Evolutionary conservation across 2,329 filamentous ascomycete genomes (phyloP), one percentile per base, ranked within the genome.

Genomic region (Lachnellula suecica): DNA sequence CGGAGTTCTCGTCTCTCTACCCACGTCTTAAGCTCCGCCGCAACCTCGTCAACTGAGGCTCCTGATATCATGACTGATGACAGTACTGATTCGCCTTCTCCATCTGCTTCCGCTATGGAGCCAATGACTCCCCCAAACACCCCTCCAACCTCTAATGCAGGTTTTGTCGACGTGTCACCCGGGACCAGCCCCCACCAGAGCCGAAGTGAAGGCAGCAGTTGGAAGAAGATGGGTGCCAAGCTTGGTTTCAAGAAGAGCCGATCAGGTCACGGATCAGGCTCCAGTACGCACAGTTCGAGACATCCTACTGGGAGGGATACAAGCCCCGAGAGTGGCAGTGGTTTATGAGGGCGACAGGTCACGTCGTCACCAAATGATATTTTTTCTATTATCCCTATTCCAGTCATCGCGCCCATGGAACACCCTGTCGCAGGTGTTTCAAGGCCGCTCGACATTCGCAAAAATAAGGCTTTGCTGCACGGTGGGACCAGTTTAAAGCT

Each of bases 81-180:
- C 66, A 87, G 80, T 53, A 80, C 79, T 51, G 81, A 79, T 56
- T 77, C 79, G n/a, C 77, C 76, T 52, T 84, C 83, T 47, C 74
- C 82, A 29, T 69, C 77, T 44, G 58, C 50, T 10, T 64, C 63
- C 31, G 67, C 71, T 23, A 72, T 76, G 54, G 85, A 87, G 64
- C 86, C 79, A 3, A 85, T 90, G 75, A 91, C 88, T 3, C 88
- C 88, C 0, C 88, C 88, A 1, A 89, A 81, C 2, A 89, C 85
- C 3, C 86, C 88, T 29, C 87, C 87, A 0, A 81, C 79, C 1
- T 78, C 81, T 0, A 79, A 85, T 56, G 49, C 52, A 13, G 57
- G 49, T 11, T 64, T 67, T 22, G 38, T 27, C n/a, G 59, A 59
- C 19, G 49, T 54, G 3, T 66, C 64, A 3, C 63, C 61, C 13